These are phyloP conservation scores for Cladosporium sp. DNA, from an alignment of 2,329 filamentous ascomycete genomes.

Conservation along the genomic window DNA sequence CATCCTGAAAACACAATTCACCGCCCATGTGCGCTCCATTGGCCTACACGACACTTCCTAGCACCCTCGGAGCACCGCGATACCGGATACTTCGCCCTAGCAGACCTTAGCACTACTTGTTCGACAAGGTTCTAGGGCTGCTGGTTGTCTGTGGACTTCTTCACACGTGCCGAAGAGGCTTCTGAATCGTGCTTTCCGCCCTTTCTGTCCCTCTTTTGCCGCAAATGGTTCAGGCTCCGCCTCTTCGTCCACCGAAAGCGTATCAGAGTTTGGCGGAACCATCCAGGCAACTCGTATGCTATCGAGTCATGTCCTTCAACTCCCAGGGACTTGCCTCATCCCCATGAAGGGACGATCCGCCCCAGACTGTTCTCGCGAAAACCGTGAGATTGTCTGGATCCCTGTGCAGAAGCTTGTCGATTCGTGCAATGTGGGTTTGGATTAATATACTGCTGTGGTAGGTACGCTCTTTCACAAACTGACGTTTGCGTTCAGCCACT, in stretches of 20 bases:
- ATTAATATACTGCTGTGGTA: background rate
- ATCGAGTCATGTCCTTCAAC: background rate
- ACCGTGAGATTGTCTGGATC: background rate
- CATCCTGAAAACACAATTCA: too few relatives aligned
- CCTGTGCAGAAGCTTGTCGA: constrained; percentile 2
- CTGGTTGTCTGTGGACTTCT: too few relatives aligned
- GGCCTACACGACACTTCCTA: too few relatives aligned
- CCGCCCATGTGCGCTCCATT: too few relatives aligned
- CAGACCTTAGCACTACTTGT: too few relatives aligned
- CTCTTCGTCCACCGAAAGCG: background rate
- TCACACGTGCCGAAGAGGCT: too few relatives aligned
- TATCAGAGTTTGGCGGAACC: too few relatives aligned
- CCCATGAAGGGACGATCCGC: too few relatives aligned
- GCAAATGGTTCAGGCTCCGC: background rate
- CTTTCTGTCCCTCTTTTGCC: background rate
- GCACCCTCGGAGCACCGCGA: too few relatives aligned
- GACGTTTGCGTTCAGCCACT: constrained; percentile 1
- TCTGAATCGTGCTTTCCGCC: background rate
- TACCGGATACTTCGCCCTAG: too few relatives aligned
- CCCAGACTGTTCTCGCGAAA: background rate
- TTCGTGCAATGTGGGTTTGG: background rate
- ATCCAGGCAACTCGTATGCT: background rate
- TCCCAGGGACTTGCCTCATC: too few relatives aligned
- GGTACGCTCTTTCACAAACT: background rate
- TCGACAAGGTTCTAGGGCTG: too few relatives aligned